Percentiles rank a stretch among this genome's conserved stretches.
Evolutionary conservation across 768 basidiomycete genomes (phyloP).

Genomic region (Hirschioporus abietinus): DNA sequence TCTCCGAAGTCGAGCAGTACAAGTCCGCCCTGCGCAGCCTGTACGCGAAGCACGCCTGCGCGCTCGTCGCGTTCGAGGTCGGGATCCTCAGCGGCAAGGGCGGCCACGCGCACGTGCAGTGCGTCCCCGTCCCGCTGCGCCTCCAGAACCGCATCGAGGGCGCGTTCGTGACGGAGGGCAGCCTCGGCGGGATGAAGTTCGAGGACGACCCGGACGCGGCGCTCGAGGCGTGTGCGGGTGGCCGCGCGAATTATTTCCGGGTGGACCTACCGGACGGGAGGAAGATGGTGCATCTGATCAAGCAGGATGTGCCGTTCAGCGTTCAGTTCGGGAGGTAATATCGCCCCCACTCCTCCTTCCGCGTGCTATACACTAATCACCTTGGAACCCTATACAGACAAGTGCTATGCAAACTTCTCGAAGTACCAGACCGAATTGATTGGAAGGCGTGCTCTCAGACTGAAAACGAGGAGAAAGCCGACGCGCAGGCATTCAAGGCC

Average conservation of each 20-base stretch:
- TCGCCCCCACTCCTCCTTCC: slow-evolving; percentile 17
- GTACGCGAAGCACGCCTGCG: slow-evolving; percentile 64
- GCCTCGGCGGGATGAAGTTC: slow-evolving; percentile 63
- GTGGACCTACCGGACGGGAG: slow-evolving; percentile 86
- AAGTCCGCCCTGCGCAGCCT: slow-evolving; percentile 69
- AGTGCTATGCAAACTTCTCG: slow-evolving; percentile 73
- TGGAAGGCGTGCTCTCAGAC: slow-evolving; percentile 86
- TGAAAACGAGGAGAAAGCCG: slow-evolving; percentile 82
- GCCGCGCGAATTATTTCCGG: slow-evolving; percentile 77
- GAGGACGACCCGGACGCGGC: slow-evolving; percentile 65
- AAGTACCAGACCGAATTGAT: slow-evolving; percentile 72
- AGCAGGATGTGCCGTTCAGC: slow-evolving; percentile 71
- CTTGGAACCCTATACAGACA: slow-evolving; percentile 44
- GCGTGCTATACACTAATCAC: neutral
- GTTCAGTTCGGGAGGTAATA: slow-evolving; percentile 89
- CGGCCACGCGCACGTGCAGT: slow-evolving; percentile 93
- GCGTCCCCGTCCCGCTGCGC: slow-evolving; percentile 66
- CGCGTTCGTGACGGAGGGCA: slow-evolving; percentile 69
- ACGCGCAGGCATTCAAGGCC: slow-evolving; percentile 77
- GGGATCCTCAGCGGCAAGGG: slow-evolving; percentile 79
- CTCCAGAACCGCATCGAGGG: slow-evolving; percentile 60
- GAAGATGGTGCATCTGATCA: slow-evolving; percentile 82
- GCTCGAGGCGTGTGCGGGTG: slow-evolving; percentile 42
- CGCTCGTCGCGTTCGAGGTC: slow-evolving; percentile 82
- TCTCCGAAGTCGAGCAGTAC: slow-evolving; percentile 76